These are phyloP conservation scores for Tetracladium maxilliforme DNA, from an alignment of 2,329 filamentous ascomycete genomes.

Conservation along the genomic window DNA sequence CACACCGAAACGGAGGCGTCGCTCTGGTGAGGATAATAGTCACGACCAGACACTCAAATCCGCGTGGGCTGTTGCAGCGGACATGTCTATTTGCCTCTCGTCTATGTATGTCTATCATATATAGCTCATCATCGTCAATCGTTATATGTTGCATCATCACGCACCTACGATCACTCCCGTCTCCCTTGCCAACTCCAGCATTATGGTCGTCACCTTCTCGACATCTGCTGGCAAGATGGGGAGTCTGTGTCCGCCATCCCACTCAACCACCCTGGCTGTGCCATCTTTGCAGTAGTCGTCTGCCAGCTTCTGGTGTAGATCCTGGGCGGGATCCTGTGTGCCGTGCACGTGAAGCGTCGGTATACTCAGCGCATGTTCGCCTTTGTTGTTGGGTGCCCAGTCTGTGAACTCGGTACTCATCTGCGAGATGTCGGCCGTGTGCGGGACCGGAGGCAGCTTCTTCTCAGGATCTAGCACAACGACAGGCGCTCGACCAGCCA, in stretches of 20 bases:
- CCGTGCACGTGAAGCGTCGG: constrained; percentile 60
- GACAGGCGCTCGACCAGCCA: constrained; percentile 46
- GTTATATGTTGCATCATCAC: too few species aligned
- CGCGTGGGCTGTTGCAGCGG: too few species aligned
- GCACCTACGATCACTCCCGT: too few species aligned
- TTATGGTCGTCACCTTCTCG: constrained; percentile 32
- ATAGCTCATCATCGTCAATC: too few species aligned
- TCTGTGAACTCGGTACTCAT: too few species aligned
- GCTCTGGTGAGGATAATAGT: too few species aligned
- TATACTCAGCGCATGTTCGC: constrained; percentile 31
- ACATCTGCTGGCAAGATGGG: constrained; percentile 56
- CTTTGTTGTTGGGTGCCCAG: too few species aligned
- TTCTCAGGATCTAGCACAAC: constrained; percentile 31
- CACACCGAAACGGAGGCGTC: too few species aligned
- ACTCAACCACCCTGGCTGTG: constrained; percentile 46
- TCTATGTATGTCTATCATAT: too few species aligned
- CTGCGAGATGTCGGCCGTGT: constrained; percentile 12
- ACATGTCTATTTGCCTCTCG: too few species aligned
- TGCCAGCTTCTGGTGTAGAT: constrained; percentile 39
- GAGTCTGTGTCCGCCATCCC: constrained; percentile 59
- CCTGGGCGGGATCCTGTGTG: constrained; percentile 39
- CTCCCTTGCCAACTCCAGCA: constrained; percentile 33
- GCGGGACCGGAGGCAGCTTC: not conserved
- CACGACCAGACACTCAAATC: too few species aligned
- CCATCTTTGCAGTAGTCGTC: constrained; percentile 42